Evolutionary conservation across 1,284 basidiomycete genomes (phyloP).

Genomic region (Cryptococcus depauperatus): DNA sequence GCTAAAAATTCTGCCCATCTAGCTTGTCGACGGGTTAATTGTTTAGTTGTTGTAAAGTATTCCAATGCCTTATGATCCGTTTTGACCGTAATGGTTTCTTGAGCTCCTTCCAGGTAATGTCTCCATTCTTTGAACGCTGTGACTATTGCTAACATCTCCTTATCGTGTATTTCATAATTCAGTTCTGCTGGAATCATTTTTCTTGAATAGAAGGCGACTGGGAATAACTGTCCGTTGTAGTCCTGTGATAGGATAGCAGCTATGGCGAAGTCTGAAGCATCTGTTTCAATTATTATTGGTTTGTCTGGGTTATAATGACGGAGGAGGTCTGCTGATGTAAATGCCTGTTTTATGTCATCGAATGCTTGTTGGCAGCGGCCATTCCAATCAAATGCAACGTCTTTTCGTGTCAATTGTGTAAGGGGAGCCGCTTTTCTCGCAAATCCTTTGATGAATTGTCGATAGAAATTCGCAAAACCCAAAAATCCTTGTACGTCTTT

Average conservation of each 20-base stretch:
- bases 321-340: background rate
- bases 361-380: too few relatives aligned
- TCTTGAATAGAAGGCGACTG: slow-evolving; percentile 38
- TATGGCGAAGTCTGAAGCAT: slow-evolving; percentile 33
- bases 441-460: too few relatives aligned
- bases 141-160: slow-evolving; percentile 49
- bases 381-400: too few relatives aligned
- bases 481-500: too few relatives aligned
- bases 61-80: slow-evolving; percentile 49
- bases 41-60: slow-evolving; percentile 44
- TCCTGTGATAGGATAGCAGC: slow-evolving; percentile 28
- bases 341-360: background rate
- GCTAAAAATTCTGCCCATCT: slow-evolving; percentile 45
- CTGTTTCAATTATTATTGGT: slow-evolving; percentile 22
- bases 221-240: slow-evolving; percentile 29
- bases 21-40: slow-evolving; percentile 46
- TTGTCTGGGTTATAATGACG: background rate
- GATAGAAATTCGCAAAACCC: too few relatives aligned
- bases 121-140: slow-evolving; percentile 41
- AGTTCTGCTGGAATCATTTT: slow-evolving; percentile 28
- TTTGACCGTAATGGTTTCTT: slow-evolving; percentile 31
- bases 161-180: slow-evolving; percentile 49
- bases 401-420: too few relatives aligned
- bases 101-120: slow-evolving; percentile 41
- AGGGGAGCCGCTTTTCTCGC: too few relatives aligned